Evolutionary conservation across 768 basidiomycete species (phyloP), one percentile per base, ranked within the genome.

Genomic region (Boletus subparvulus): DNA sequence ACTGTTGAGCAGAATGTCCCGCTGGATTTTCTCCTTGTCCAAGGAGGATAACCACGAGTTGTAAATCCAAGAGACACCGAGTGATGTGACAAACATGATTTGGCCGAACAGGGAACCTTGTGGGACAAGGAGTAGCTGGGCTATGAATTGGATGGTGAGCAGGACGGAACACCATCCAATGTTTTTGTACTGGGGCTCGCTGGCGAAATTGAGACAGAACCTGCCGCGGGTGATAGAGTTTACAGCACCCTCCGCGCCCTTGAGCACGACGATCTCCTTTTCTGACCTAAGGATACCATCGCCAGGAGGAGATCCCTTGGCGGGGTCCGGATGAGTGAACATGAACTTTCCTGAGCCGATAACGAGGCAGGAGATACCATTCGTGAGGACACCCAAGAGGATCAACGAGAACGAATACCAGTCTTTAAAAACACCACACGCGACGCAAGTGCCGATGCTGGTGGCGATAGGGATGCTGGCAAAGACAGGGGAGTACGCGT

Each of bases 331-430:
- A 41, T 69, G 72, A 4, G 19, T 50, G 58, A 73, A 69, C 2
- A 54, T 30, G 47, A 75, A 61, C 6, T 56, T 54, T 32, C 72
- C 73, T 4, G 70, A 73, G 19, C 74, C 73, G 19, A 74, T 70
- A n/a, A 69, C 63, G 21, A 67, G 55, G 39, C 71, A 74, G 41
- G 73, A 60, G 17, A 73, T 49, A 7, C 74, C 73, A 24, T 58
- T 71, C 19, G 68, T 55, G 42, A 75, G 0, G 36, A 70, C 68
- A 4, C 74, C 74, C 40, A 74, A 55, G 13, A 76, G 62, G 53
- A 75, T 75, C 68, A 73, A 52, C 12, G 68, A 51, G 49, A 73
- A 76, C 26, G 60, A 62, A 42, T 56, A 72, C 74, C 74, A 76
- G 32, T 75, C 75, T 1, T 41, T 8, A 19, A 67, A 68, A 24